phyloP scores from a whole-genome alignment of 1,284 basidiomycete genomes.

The Mycosarcoma mackinlayi region DNA sequence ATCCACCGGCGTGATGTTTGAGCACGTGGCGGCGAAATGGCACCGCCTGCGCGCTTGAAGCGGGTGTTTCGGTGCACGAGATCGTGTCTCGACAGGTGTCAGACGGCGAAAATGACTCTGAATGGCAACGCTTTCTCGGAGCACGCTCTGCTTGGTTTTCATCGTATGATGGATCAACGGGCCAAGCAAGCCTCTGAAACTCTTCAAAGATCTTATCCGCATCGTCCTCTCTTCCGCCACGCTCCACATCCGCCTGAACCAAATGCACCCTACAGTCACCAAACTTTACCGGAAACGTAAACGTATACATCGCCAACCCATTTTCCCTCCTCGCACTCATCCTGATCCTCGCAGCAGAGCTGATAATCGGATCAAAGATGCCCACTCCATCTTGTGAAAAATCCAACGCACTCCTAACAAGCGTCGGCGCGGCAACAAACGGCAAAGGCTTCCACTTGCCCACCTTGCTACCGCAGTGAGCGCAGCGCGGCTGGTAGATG shows the following conservation, averaged over 20 bases:
- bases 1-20: conserved; percentile 15
- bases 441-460: conserved; percentile 26
- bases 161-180: neutral
- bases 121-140: neutral
- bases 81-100: neutral
- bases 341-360: conserved; percentile 11
- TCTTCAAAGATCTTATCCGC: conserved; percentile 28
- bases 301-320: conserved; percentile 26
- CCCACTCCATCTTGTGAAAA: neutral
- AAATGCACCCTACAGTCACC: conserved; percentile 40
- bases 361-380: conserved; percentile 29
- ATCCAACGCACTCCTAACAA: conserved; percentile 6
- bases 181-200: conserved; percentile 33
- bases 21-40: conserved; percentile 47
- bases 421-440: conserved; percentile 6
- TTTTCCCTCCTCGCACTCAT: conserved; percentile 2
- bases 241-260: conserved; percentile 32
- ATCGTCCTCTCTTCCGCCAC: conserved; percentile 7
- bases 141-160: neutral
- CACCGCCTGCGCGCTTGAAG: neutral
- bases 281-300: conserved; percentile 25
- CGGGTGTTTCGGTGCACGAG: neutral
- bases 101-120: neutral
- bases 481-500: conserved; percentile 27
- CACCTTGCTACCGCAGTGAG: conserved; percentile 22